Conservation (phyloP, 257 asterid genomes). For the Mitragyna speciosa region DNA sequence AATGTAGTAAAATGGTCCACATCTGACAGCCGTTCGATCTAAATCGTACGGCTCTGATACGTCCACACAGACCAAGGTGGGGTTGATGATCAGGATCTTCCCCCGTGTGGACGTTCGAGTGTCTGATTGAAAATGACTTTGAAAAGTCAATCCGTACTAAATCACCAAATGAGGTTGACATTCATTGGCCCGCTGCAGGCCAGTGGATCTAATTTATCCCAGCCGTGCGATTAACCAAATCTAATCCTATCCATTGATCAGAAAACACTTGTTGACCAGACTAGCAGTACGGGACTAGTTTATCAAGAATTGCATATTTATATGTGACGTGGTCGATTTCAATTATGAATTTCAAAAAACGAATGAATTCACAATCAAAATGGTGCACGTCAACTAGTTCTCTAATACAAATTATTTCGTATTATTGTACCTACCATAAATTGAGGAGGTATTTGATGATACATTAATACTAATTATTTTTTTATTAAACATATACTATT, state of each 20-base stretch:
- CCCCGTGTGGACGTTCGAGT: conserved; percentile 53
- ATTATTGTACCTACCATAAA: too few relatives aligned
- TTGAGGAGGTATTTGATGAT: too few relatives aligned
- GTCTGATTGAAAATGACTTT: conserved; percentile 38
- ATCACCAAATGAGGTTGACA: conserved; percentile 48
- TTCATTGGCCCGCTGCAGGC: conserved; percentile 37
- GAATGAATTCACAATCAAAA: too few relatives aligned
- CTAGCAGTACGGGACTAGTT: too few relatives aligned
- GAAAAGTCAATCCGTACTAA: conserved; percentile 37
- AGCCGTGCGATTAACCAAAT: conserved; percentile 30
- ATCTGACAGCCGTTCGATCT: conserved; percentile 25
- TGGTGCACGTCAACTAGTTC: too few relatives aligned
- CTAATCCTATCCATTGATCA: conserved; percentile 33
- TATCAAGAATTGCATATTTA: too few relatives aligned
- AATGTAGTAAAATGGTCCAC: conserved; percentile 16
- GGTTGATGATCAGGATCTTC: conserved; percentile 13
- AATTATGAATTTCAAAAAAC: too few relatives aligned
- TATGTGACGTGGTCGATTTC: too few relatives aligned
- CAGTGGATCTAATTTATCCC: conserved; percentile 34
- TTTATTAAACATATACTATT: too few relatives aligned
- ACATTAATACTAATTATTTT: too few relatives aligned
- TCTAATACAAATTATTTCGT: too few relatives aligned
- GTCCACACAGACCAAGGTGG: conserved; percentile 6
- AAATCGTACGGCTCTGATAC: conserved; percentile 25
- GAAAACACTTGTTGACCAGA: conserved; percentile 12